Base-by-base conservation (phyloP, 108 stramenopile species). In the Fistulifera solaris region DNA sequence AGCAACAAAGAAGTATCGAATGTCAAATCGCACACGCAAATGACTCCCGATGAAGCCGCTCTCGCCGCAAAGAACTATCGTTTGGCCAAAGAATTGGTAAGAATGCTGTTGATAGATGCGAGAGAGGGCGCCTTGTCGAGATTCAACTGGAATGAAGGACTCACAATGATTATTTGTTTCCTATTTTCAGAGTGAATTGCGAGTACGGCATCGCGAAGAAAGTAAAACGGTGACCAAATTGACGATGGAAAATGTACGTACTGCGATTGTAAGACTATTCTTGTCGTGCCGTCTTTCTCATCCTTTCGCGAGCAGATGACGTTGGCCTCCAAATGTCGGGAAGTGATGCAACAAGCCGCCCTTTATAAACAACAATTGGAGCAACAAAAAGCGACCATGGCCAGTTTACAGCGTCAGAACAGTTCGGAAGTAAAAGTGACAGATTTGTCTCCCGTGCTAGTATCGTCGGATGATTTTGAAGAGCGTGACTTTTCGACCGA, bases 81-180 rank as follows among this genome's bases (percentile, higher is more conserved):
- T 31, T 58, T 87, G 67, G 86, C 86, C n/a, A 87, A 83, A 49
- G 86, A 87, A 53, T 67, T 87, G 76, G 78, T 81, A 61, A 18
- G 83, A n/a, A n/a, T n/a, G n/a, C n/a, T n/a, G n/a, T 74, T 19
- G 0, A 13, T 27, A 12, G 40, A 39, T 42, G 40, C 53, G 31
- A 31, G 53, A 16, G 8, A 31, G 17, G 38, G 53, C 40, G 14
- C 14, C 40, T 14, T 12, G n/a, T 49, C 17, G 48, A 12, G n/a
- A 17, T 49, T 12, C 48, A 12, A 49, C 17, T 12, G n/a, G 17
- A 39, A 17, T 40, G 2, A 8, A 4, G n/a, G 7, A 19, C 15
- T 39, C 38, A 18, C 11, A 22, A 42, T 54, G 0, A 27, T 43
- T 13, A 48, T 48, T 16, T 47, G 14, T 49, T 53, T 56, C 12